Evolutionary conservation across 345 rosid genomes (phyloP).

Genomic region (Salix brachista): DNA sequence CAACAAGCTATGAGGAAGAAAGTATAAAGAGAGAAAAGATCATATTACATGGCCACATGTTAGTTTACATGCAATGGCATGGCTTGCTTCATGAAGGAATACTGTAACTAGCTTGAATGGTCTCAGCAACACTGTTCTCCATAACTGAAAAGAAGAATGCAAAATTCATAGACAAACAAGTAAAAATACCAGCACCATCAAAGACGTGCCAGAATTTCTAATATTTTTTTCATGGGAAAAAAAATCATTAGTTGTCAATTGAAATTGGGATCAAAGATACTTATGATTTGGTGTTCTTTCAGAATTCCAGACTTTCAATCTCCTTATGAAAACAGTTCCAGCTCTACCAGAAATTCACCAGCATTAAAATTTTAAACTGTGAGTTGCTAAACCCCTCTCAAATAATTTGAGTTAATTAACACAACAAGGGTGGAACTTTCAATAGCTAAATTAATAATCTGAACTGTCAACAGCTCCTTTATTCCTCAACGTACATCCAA

Average conservation of each 20-base stretch:
- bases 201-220: not conserved
- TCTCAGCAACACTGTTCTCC: conserved; percentile 81
- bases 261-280: not conserved
- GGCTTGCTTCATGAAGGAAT: conserved; percentile 91
- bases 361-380: not conserved
- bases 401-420: too few species aligned
- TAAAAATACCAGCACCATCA: not conserved
- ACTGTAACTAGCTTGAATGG: conserved; percentile 98
- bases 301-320: not conserved
- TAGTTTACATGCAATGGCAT: conserved; percentile 89
- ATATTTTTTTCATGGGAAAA: not conserved
- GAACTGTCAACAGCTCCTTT: too few species aligned
- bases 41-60: conserved; percentile 87
- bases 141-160: conserved; percentile 39
- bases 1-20: not conserved
- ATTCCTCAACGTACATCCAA: too few species aligned
- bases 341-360: not conserved
- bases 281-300: not conserved
- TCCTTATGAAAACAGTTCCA: not conserved
- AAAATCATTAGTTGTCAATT: not conserved
- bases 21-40: conserved; percentile 9
- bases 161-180: not conserved
- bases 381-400: not conserved
- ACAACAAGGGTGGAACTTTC: too few species aligned
- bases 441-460: too few species aligned